These are phyloP conservation scores for Suillus plorans DNA, from an alignment of 768 basidiomycete genomes.

Conservation along the genomic window DNA sequence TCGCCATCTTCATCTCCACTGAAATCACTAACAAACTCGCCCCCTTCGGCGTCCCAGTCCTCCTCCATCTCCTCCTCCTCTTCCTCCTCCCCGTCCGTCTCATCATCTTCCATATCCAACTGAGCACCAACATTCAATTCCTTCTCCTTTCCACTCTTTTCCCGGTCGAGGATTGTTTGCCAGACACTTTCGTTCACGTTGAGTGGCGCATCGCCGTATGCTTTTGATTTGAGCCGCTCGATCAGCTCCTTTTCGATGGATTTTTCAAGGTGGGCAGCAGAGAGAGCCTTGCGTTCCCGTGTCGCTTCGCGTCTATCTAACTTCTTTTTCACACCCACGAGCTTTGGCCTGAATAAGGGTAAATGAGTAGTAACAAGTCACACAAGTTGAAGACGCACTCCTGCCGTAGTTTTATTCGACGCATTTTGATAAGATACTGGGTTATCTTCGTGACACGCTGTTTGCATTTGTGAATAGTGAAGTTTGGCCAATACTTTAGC, in stretches of 20 bases:
- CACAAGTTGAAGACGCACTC: conserved; percentile 53
- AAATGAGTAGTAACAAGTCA: not conserved
- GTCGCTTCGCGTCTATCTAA: conserved; percentile 89
- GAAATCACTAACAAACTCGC: conserved; percentile 59
- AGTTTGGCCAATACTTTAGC: conserved; percentile 98
- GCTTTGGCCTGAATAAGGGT: conserved; percentile 65
- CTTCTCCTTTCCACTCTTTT: conserved; percentile 49
- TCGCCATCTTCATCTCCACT: conserved; percentile 52
- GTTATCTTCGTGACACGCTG: conserved; percentile 99
- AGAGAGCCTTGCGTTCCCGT: conserved; percentile 93
- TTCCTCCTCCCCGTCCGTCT: conserved; percentile 52
- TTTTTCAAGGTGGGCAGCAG: conserved; percentile 92
- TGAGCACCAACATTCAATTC: conserved; percentile 43
- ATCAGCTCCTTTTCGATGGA: conserved; percentile 96
- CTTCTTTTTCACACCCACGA: conserved; percentile 96
- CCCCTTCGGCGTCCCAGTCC: conserved; percentile 46
- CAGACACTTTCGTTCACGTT: conserved; percentile 98
- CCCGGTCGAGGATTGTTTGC: conserved; percentile 86
- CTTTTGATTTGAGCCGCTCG: conserved; percentile 92
- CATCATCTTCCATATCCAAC: conserved; percentile 50
- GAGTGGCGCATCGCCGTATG: conserved; percentile 95
- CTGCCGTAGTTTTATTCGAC: conserved; percentile 80
- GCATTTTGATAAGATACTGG: conserved; percentile 98
- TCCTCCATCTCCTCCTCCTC: conserved; percentile 52
- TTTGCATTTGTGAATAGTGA: conserved; percentile 98